phyloP scores from a whole-genome alignment of 2,329 filamentous ascomycete genomes.

The Gaeumannomyces tritici region DNA sequence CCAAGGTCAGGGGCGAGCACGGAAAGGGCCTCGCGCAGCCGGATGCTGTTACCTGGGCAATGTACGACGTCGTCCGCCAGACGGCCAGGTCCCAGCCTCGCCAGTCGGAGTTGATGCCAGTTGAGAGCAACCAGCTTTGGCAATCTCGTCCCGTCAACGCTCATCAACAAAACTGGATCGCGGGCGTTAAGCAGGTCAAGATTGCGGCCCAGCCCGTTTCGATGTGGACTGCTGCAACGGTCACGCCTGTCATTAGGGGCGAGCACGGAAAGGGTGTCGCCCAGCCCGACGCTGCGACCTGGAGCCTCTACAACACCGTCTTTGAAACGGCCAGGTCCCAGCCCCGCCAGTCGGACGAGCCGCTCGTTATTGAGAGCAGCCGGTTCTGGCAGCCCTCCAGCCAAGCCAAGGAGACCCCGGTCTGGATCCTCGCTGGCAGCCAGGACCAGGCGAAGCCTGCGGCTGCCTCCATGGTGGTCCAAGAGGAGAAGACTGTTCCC shows the following conservation, averaged over 20 bases:
- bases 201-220: too few species aligned
- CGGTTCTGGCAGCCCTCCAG: conserved; percentile 24
- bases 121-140: conserved; percentile 30
- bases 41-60: not conserved
- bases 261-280: conserved; percentile 2
- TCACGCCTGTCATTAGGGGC: not conserved
- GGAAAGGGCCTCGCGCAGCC: conserved; percentile 2
- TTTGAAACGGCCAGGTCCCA: not conserved
- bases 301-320: not conserved
- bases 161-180: too few species aligned
- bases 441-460: conserved; percentile 5
- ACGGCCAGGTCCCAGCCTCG: not conserved
- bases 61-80: not conserved
- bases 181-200: too few species aligned
- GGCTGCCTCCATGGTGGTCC: conserved; percentile 1
- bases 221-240: not conserved
- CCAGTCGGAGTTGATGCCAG: conserved; percentile 14
- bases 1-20: conserved; percentile 1
- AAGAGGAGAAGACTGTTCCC: not conserved
- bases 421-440: not conserved
- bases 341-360: conserved; percentile 7
- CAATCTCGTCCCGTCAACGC: conserved; percentile 8
- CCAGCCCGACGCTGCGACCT: not conserved
- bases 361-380: conserved; percentile 25
- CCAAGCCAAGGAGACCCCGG: not conserved